A percentile compares a stretch with the other conserved stretches of the same genome.
Conservation (phyloP, 2,329 filamentous ascomycete genomes). For the Fusarium continuum region DNA sequence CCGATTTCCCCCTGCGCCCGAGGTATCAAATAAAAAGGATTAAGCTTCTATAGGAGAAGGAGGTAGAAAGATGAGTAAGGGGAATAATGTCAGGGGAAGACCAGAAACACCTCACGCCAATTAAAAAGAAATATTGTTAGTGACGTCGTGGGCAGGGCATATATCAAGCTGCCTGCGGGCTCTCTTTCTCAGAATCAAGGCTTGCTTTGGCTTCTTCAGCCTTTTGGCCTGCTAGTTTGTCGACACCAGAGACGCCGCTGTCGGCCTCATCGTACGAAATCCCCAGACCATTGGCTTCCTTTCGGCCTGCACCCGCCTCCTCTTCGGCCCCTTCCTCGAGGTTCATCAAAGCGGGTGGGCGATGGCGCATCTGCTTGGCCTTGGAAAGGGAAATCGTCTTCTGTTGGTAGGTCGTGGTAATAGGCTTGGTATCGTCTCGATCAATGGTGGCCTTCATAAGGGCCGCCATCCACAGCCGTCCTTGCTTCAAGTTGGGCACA, state of each 20-base stretch:
- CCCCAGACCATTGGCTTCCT: constrained; percentile 52
- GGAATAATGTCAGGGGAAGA: constrained; percentile 23
- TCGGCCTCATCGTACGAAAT: constrained; percentile 55
- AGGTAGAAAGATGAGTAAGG: constrained; percentile 10
- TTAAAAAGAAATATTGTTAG: constrained; percentile 5
- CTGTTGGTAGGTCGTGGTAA: constrained; percentile 94
- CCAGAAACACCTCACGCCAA: constrained; percentile 26
- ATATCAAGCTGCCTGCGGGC: constrained; percentile 40
- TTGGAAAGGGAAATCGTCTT: constrained; percentile 94
- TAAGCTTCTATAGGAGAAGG: constrained; percentile 35
- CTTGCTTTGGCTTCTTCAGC: constrained; percentile 46
- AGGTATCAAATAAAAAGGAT: constrained; percentile 36
- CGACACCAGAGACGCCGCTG: constrained; percentile 55
- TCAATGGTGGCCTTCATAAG: constrained; percentile 99
- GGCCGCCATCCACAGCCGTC: constrained; percentile 96
- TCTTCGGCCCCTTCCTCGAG: constrained; percentile 57
- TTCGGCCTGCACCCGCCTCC: constrained; percentile 36
- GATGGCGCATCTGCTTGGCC: constrained; percentile 85
- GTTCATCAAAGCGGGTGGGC: constrained; percentile 88
- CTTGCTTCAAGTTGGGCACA: constrained; percentile 87
- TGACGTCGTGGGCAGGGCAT: background rate
- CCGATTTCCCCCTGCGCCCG: constrained; percentile 22
- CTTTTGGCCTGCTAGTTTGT: constrained; percentile 50
- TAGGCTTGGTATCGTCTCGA: constrained; percentile 79
- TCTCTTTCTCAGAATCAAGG: constrained; percentile 43